Percentiles rank a stretch among this genome's conserved stretches.
Conservation (phyloP, 495 filamentous ascomycete species). For the Tetracladium setigerum region DNA sequence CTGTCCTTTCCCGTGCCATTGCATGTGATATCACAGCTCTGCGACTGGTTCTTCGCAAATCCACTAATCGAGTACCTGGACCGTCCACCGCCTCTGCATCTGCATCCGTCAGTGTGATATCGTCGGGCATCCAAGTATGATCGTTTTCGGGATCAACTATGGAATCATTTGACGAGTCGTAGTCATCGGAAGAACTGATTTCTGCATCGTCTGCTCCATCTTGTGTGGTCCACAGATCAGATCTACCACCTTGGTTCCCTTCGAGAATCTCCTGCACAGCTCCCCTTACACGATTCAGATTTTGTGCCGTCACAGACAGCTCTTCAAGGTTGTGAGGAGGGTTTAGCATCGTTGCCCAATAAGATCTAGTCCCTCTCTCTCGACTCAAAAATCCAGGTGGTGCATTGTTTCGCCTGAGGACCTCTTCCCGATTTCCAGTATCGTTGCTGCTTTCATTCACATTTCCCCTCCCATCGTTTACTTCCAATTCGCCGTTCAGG, state of each 20-base stretch:
- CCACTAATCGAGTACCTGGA: constrained; percentile 9
- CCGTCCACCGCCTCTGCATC: constrained; percentile 25
- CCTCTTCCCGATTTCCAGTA: constrained; percentile 37
- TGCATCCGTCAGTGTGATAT: constrained; percentile 16
- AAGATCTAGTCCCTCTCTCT: constrained; percentile 2
- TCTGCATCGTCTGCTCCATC: constrained; percentile 5
- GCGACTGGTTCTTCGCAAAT: constrained; percentile 8
- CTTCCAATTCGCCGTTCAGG: constrained; percentile 54
- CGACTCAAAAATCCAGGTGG: not conserved
- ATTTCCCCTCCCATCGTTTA: constrained; percentile 41
- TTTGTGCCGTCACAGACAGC: constrained; percentile 2
- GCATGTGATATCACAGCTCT: constrained; percentile 13
- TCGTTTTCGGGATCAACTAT: not conserved
- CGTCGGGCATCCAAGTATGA: constrained; percentile 13
- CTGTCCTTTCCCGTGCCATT: constrained; percentile 19
- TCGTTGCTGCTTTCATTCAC: constrained; percentile 30
- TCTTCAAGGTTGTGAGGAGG: constrained; percentile 13
- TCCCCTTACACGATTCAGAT: not conserved
- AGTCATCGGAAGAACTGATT: constrained; percentile 22
- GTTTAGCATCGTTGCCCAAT: constrained; percentile 20
- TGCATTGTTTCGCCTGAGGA: constrained; percentile 16
- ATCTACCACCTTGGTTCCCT: not conserved
- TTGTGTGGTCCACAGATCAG: not conserved
- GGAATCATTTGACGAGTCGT: not conserved
- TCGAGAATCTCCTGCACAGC: constrained; percentile 1